These are phyloP conservation scores for Geoglossum glabrum DNA, from an alignment of 495 filamentous ascomycete species.

Conservation along the genomic window DNA sequence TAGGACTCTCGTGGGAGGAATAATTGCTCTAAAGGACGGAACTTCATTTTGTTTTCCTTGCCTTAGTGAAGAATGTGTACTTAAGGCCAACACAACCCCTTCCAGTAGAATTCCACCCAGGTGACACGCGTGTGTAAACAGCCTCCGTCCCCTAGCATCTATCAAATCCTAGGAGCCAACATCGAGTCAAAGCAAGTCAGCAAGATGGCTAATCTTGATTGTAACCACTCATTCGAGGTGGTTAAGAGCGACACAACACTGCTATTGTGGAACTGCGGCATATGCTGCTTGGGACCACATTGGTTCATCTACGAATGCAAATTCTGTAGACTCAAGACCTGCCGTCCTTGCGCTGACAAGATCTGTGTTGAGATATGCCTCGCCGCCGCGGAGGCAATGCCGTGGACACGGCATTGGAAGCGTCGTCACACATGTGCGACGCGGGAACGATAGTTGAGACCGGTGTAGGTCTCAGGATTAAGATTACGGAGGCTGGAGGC, in stretches of 20 bases:
- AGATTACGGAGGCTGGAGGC: too few relatives aligned
- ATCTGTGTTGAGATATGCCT: too few relatives aligned
- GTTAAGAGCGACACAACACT: slow-evolving; percentile 57
- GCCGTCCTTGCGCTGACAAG: slow-evolving; percentile 36
- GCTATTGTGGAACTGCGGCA: slow-evolving; percentile 55
- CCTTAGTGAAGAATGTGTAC: background rate
- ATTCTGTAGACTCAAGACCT: slow-evolving; percentile 58
- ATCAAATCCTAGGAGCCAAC: background rate
- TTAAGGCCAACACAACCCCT: background rate
- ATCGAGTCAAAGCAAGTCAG: background rate
- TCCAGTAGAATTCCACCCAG: background rate
- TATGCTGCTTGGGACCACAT: slow-evolving; percentile 58
- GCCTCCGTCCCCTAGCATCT: background rate
- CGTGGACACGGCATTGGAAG: too few relatives aligned
- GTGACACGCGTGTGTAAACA: background rate
- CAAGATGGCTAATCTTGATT: background rate
- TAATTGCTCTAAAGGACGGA: background rate
- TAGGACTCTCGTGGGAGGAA: background rate
- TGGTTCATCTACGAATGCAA: slow-evolving; percentile 66
- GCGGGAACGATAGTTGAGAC: too few relatives aligned
- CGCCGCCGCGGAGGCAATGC: too few relatives aligned
- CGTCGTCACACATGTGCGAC: too few relatives aligned
- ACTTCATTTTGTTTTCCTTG: background rate
- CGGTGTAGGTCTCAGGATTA: too few relatives aligned
- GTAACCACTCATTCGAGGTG: slow-evolving; percentile 33